A percentile compares a stretch with the other conserved stretches of the same genome.
phyloP scores from a whole-genome alignment of 176 grass and related monocot genomes.

The Carex pumila region DNA sequence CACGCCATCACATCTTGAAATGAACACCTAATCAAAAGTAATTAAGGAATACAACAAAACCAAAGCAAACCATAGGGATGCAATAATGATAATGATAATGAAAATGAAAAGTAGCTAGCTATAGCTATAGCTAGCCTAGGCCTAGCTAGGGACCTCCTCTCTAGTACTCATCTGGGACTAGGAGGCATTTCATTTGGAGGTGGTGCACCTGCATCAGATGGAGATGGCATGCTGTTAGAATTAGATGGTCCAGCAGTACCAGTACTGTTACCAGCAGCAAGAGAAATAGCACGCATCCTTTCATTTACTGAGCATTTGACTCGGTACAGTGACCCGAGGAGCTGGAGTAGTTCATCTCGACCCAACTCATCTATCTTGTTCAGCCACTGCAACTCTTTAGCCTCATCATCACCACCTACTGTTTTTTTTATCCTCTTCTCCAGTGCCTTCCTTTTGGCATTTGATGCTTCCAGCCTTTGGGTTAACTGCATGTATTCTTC shows the following conservation, averaged over 20 bases:
- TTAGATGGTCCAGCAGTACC: background rate
- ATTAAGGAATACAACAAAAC: too few relatives aligned
- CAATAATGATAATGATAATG: background rate
- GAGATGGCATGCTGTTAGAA: background rate
- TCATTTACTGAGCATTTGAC: constrained; percentile 9
- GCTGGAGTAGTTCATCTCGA: constrained; percentile 19
- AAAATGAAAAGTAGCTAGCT: too few relatives aligned
- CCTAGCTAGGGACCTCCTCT: too few relatives aligned
- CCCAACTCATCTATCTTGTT: constrained; percentile 17
- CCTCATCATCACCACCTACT: background rate
- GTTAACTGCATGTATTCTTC: background rate
- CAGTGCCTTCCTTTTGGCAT: background rate
- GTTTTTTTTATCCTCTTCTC: background rate
- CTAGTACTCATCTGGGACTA: background rate
- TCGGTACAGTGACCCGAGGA: constrained; percentile 4
- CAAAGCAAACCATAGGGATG: background rate
- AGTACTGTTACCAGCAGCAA: background rate
- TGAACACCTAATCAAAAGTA: background rate
- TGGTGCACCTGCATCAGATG: background rate
- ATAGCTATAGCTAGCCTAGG: too few relatives aligned
- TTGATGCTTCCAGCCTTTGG: background rate
- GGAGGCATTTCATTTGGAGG: background rate
- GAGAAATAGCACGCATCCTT: background rate
- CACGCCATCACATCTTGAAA: background rate
- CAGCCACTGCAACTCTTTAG: background rate